phyloP scores from a whole-genome alignment of 805 yeast species.

The Candida railenensis region DNA sequence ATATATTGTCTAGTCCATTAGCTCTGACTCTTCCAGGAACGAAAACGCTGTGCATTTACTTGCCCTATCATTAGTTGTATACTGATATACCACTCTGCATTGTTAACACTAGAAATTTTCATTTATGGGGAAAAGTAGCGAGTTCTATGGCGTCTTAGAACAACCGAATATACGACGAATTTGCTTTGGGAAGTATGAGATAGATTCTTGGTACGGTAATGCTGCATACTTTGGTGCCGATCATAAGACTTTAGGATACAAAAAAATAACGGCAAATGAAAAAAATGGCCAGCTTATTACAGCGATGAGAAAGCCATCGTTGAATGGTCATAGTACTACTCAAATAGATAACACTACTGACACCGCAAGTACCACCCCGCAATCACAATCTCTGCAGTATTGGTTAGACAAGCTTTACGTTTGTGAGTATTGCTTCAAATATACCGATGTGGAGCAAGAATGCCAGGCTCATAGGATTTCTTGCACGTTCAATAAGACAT shows the following conservation, averaged over 20 bases:
- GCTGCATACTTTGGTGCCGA: constrained; percentile 64
- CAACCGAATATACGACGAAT: constrained; percentile 64
- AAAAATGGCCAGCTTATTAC: not conserved
- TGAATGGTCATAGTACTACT: too few relatives aligned
- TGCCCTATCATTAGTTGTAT: too few relatives aligned
- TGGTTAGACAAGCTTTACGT: constrained; percentile 69
- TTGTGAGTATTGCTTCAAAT: constrained; percentile 84
- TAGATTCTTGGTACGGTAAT: constrained; percentile 87
- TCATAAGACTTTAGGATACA: constrained; percentile 44
- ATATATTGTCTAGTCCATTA: too few relatives aligned
- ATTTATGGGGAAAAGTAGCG: constrained; percentile 12
- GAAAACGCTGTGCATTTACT: too few relatives aligned
- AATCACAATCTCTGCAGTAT: too few relatives aligned
- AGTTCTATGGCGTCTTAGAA: constrained; percentile 60
- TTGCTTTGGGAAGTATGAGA: constrained; percentile 62
- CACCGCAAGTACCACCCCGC: too few relatives aligned
- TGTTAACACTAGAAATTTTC: too few relatives aligned
- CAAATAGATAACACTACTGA: too few relatives aligned
- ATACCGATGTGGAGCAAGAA: constrained; percentile 48
- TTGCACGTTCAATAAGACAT: constrained; percentile 38
- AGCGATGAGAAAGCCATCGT: too few relatives aligned
- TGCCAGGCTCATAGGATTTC: constrained; percentile 49
- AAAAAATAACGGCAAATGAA: constrained; percentile 2
- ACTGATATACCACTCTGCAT: too few relatives aligned
- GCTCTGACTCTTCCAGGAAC: too few relatives aligned